These are phyloP conservation scores for Plectosphaerella sp. DNA, from an alignment of 2,329 filamentous ascomycete genomes.

Conservation along the genomic window DNA sequence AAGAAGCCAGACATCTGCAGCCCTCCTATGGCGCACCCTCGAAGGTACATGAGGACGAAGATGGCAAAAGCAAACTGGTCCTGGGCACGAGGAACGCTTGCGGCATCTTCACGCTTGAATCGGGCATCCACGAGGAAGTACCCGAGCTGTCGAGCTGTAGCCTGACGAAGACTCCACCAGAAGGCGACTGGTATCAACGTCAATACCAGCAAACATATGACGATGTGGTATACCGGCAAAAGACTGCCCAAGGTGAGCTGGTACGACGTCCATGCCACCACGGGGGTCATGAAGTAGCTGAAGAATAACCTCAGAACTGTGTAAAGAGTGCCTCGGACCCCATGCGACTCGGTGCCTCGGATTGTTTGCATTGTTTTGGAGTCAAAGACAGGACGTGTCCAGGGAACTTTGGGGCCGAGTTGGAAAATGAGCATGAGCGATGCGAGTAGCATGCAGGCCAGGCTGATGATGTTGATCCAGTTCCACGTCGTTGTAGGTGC, in stretches of 20 bases:
- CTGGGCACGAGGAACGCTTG: constrained; percentile 39
- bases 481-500: constrained; percentile 57
- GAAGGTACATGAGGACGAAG: constrained; percentile 58
- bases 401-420: constrained; percentile 19
- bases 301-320: constrained; percentile 64
- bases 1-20: constrained; percentile 52
- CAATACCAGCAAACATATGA: constrained; percentile 25
- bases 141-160: constrained; percentile 17
- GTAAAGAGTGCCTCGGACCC: constrained; percentile 18
- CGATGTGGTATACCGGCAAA: constrained; percentile 15
- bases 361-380: constrained; percentile 38
- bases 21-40: constrained; percentile 63
- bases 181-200: constrained; percentile 15
- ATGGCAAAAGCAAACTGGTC: constrained; percentile 61
- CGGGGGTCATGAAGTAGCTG: constrained; percentile 70
- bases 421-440: constrained; percentile 54
- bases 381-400: constrained; percentile 43
- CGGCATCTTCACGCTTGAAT: constrained; percentile 33
- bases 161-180: constrained; percentile 19
- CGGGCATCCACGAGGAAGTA: constrained; percentile 37
- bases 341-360: constrained; percentile 2
- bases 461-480: constrained; percentile 66
- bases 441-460: constrained; percentile 52
- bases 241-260: constrained; percentile 41
- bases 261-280: constrained; percentile 67